Conservation (phyloP, 371 early-diverging fungal genomes). For the Paraphysoderma sedebokerense region DNA sequence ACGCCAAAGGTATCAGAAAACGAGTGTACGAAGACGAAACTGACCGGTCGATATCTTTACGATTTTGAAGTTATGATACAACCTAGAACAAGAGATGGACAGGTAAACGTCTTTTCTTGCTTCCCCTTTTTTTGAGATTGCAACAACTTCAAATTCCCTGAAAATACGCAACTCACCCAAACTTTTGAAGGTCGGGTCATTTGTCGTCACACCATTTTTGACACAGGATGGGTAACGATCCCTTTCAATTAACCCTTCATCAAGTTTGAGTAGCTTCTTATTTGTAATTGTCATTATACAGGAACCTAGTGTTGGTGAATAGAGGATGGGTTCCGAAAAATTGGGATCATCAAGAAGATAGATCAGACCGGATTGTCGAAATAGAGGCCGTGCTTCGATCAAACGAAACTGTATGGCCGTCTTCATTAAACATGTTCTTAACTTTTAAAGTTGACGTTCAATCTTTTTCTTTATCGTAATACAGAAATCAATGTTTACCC, state of each 20-base stretch:
- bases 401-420: background rate
- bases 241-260: background rate
- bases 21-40: no score
- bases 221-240: conserved; percentile 38
- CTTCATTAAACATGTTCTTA: background rate
- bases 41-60: no score
- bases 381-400: conserved; percentile 19
- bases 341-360: conserved; percentile 34
- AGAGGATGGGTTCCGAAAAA: conserved; percentile 76
- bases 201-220: conserved; percentile 66
- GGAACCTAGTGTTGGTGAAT: conserved; percentile 51
- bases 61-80: no score
- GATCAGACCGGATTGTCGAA: conserved; percentile 26
- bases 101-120: no score
- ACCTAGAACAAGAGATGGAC: no score
- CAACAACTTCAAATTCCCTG: no score
- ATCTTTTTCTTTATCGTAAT: conserved; percentile 1
- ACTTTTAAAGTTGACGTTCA: background rate
- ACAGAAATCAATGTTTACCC: conserved; percentile 39
- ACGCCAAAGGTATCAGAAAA: no score
- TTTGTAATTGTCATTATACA: conserved; percentile 1
- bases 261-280: background rate
- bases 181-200: conserved; percentile 65
- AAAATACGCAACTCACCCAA: background rate
- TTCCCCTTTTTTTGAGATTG: no score